Conservation (phyloP, 768 basidiomycete species). For the Rubroboletus satanas region DNA sequence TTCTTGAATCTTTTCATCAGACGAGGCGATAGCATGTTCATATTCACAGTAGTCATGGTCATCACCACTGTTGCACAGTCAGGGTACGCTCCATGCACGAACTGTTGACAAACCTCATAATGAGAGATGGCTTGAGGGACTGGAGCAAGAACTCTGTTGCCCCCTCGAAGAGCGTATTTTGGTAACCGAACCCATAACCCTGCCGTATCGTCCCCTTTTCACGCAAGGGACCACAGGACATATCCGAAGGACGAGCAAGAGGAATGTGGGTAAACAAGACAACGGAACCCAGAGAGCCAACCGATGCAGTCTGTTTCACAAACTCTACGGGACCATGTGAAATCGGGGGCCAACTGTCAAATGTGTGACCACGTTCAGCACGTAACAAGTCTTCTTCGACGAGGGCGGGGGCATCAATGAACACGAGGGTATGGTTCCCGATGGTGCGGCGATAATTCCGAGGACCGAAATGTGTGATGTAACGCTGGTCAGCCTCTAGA, state of each 20-base stretch:
- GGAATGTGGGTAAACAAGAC: conserved; percentile 87
- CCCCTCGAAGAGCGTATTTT: conserved; percentile 72
- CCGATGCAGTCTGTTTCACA: conserved; percentile 38
- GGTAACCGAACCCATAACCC: conserved; percentile 76
- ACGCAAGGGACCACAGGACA: conserved; percentile 71
- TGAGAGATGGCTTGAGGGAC: conserved; percentile 55
- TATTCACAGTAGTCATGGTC: conserved; percentile 96
- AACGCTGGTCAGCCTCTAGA: conserved; percentile 49
- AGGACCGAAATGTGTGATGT: conserved; percentile 70
- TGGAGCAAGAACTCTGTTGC: conserved; percentile 66
- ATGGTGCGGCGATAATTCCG: conserved; percentile 60
- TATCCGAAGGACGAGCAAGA: conserved; percentile 65
- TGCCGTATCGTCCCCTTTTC: conserved; percentile 72
- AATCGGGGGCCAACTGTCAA: conserved; percentile 46
- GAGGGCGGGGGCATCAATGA: conserved; percentile 71
- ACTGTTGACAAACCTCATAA: conserved; percentile 60
- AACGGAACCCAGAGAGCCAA: conserved; percentile 40
- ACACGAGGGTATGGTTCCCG: conserved; percentile 67
- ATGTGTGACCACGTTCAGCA: conserved; percentile 36
- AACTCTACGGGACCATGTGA: conserved; percentile 53
- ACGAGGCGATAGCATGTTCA: conserved; percentile 39
- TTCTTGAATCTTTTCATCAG: conserved; percentile 48
- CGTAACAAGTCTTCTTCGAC: conserved; percentile 70
- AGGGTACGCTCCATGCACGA: background rate
- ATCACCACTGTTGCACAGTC: conserved; percentile 59